Percentiles rank a stretch among this genome's conserved stretches.
These are phyloP conservation scores for Typha latifolia DNA, from an alignment of 176 grass and related monocot species.

Conservation along the genomic window DNA sequence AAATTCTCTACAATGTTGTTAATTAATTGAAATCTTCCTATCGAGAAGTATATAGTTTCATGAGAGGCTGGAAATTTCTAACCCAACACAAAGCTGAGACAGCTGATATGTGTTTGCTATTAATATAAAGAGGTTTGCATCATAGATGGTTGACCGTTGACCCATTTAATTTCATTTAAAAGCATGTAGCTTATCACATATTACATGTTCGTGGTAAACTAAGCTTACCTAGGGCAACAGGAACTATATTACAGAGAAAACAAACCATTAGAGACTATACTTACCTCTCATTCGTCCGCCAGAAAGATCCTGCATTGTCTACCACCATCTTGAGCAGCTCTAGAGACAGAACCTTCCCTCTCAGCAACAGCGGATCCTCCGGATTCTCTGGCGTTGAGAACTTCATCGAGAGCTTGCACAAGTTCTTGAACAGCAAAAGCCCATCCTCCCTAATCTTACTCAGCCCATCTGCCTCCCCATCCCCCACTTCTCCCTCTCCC, in stretches of 20 bases:
- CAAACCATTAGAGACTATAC: slow-evolving; percentile 18
- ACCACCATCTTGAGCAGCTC: slow-evolving; percentile 82
- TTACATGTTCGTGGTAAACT: too few relatives aligned
- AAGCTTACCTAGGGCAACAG: neutral
- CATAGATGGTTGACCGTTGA: too few relatives aligned
- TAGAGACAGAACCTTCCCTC: slow-evolving; percentile 83
- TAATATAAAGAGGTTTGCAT: too few relatives aligned
- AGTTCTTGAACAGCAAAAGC: slow-evolving; percentile 72
- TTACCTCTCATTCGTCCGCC: slow-evolving; percentile 71
- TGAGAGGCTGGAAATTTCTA: too few relatives aligned
- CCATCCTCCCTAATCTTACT: slow-evolving; percentile 79
- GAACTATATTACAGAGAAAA: slow-evolving; percentile 12
- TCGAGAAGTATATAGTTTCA: too few relatives aligned
- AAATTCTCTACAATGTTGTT: too few relatives aligned
- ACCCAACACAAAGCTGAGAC: too few relatives aligned
- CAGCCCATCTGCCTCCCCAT: slow-evolving; percentile 26
- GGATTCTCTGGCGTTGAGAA: slow-evolving; percentile 60
- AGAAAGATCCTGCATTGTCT: slow-evolving; percentile 66
- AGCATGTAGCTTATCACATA: too few relatives aligned
- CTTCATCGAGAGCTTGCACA: slow-evolving; percentile 95
- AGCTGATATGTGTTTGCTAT: too few relatives aligned
- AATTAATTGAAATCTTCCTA: too few relatives aligned
- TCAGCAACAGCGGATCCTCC: slow-evolving; percentile 61
- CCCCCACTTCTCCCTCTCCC: neutral
- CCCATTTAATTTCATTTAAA: too few relatives aligned